These are phyloP conservation scores for Apium graveolens DNA, from an alignment of 129 eudicot species.

Conservation along the genomic window DNA sequence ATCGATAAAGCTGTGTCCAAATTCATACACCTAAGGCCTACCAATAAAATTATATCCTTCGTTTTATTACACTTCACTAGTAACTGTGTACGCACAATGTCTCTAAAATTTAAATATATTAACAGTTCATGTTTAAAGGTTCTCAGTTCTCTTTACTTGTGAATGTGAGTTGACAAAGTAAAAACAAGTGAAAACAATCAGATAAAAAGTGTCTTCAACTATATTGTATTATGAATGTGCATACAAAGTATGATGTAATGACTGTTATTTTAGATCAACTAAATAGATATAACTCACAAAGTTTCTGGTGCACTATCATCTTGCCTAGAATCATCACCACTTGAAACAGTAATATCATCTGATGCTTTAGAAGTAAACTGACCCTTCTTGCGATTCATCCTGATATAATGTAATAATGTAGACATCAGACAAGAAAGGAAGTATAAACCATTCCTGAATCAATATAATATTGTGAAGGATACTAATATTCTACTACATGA, in stretches of 20 bases:
- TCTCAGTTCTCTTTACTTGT: not conserved
- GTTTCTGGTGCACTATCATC: slow-evolving; percentile 33
- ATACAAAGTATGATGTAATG: not conserved
- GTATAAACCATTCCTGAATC: not conserved
- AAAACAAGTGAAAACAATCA: not conserved
- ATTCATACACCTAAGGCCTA: no score
- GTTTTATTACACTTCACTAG: not conserved
- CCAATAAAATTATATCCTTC: not conserved
- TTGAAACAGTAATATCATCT: slow-evolving; percentile 23
- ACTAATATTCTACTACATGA: not conserved
- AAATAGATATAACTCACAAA: slow-evolving; percentile 29
- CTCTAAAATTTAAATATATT: not conserved
- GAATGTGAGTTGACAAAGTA: not conserved
- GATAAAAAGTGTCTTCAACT: not conserved
- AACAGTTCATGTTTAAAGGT: not conserved
- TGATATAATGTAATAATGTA: slow-evolving; percentile 7
- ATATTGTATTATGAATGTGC: not conserved
- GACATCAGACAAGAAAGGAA: not conserved
- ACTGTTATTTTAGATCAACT: not conserved
- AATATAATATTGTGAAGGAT: not conserved
- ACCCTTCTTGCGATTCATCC: slow-evolving; percentile 74
- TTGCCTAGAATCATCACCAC: slow-evolving; percentile 35
- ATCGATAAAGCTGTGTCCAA: not conserved
- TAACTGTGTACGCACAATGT: not conserved
- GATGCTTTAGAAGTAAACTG: slow-evolving; percentile 44